Evolutionary conservation across 73 alveolate genomes (phyloP), one percentile per base, ranked within the genome.

Genomic region (Paramecium primaurelia): DNA sequence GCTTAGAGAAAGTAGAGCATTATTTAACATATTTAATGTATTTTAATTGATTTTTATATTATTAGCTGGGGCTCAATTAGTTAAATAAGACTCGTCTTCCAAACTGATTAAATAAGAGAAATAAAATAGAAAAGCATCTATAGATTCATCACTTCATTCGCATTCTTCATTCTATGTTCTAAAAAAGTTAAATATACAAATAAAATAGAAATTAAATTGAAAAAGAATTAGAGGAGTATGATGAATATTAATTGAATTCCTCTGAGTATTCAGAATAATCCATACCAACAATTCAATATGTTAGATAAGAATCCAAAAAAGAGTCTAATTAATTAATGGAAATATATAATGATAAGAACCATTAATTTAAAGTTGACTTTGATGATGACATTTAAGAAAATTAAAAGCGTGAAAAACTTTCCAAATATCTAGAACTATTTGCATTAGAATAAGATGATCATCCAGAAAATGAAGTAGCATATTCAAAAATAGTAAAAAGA

Each of bases 1-100:
- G 84, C 84, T 32, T 28, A 64, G 84, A 64, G 84, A 64, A 64
- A 64, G 49, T 34, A 64, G 28, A 64, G 84, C 47, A 64, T 64
- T n/a, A 64, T 64, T 64, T 28, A 25, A 64, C 42, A 28, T 32
- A 14, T 64, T 64, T 34, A 64, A 64, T 32, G 84, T 64, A 64
- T 34, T 64, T 30, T 64, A 28, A 64, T 54, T 54, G 16, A 54
- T 54, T 54, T 16, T n/a, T 54, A 54, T 54, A 54, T 54, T 54
- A 3, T 54, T 3, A 54, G 69, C 69, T 54, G 69, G 69, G 1
- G 9, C 69, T 54, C 25, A 54, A 18, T 54, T 54, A 54, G 69
- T 54, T 54, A 54, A 54, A 26, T 64, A 64, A 64, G 84, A 64
- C 6, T 64, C 84, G 12, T 64, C 84, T 64, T 64, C 84, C 22